Evolutionary conservation across 805 yeast genomes (phyloP), one percentile per base, ranked within the genome.

Genomic region (Alloascoidea africana): DNA sequence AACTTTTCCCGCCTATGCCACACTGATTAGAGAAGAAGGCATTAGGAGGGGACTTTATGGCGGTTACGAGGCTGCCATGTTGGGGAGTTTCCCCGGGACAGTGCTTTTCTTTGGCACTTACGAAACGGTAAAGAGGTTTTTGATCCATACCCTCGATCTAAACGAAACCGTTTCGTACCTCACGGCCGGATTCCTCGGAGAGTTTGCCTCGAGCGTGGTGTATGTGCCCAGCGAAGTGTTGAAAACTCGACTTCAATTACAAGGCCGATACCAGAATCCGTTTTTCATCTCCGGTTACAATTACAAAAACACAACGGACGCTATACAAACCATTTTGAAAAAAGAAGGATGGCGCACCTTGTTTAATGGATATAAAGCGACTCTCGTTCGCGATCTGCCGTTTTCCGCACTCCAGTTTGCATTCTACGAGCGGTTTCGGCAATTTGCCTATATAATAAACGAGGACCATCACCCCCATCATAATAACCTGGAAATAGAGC

Each of bases 221-320:
- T 91, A 89, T 49, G 99, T 91, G 5, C 99, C 99, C 4, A 75
- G 87, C 18, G 99, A 91, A 53, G 97, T 91, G 4, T 58, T 91
- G 39, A 91, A 91, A 54, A 86, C 98, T 4, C 66, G 99, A 48
- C 58, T 91, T 34, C 99, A 91, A 59, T 63, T 91, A 36, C 98
- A 91, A 58, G 97, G 97, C 0, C 68, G 77, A 23, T 68, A 71
- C 56, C 85, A 87, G 56, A 89, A 87, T 53, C 79, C 79, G 2
- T 63, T 66, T 54, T 86, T 85, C 44, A 62, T 68, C 16, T 74
- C 87, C 32, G 96, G 96, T 0, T 91, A 91, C 57, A 87, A 87
- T 54, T 89, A 89, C 55, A 65, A 63, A 35, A 80, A 83, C n/a
- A 62, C 85, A 33, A 48, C 65, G 6, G 73, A 84, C 58, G 96